Conservation (phyloP, 2,329 filamentous ascomycete genomes). For the Talaromyces marneffei region DNA sequence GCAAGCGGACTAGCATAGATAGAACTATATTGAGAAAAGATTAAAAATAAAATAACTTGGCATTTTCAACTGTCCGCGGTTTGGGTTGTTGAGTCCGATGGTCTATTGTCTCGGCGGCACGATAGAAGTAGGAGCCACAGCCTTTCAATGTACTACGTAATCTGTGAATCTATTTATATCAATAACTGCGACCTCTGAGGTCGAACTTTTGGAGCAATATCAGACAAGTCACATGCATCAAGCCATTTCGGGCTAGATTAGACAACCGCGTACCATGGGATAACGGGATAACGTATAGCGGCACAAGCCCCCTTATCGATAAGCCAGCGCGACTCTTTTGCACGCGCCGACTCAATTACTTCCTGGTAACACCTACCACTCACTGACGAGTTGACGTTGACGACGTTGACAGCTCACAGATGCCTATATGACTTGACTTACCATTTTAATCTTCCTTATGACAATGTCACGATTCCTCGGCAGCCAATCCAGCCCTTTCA, state of each 20-base stretch:
- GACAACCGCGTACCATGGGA: too few relatives aligned
- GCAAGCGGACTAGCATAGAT: neutral
- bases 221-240: too few relatives aligned
- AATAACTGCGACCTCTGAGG: too few relatives aligned
- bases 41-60: constrained; percentile 1
- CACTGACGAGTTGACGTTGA: neutral
- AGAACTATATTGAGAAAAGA: constrained; percentile 1
- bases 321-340: constrained; percentile 4
- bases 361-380: neutral
- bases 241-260: too few relatives aligned
- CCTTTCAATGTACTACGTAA: too few relatives aligned
- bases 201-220: too few relatives aligned
- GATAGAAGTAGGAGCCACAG: too few relatives aligned
- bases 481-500: neutral
- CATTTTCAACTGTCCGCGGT: neutral
- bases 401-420: neutral
- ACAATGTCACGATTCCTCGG: neutral
- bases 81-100: neutral
- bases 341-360: neutral
- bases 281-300: too few relatives aligned
- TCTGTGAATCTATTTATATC: too few relatives aligned
- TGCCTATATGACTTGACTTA: neutral
- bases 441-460: neutral
- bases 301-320: constrained; percentile 11
- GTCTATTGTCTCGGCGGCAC: too few relatives aligned